Evolutionary conservation across 129 eudicot genomes (phyloP).

Genomic region (Sambucus nigra): DNA sequence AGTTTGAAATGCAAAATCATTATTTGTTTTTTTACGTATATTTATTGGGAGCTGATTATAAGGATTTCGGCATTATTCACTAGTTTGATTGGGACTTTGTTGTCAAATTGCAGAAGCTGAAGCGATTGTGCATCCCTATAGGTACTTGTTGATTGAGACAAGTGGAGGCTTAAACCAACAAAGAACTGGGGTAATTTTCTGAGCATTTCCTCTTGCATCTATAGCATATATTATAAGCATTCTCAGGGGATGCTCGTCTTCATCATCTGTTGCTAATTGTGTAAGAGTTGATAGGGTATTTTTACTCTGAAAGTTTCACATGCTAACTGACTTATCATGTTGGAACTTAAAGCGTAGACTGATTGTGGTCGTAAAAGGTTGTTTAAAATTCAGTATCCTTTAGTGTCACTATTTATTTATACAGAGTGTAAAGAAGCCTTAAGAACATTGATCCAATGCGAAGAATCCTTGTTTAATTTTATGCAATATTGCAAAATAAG

Average conservation of each 20-base stretch:
- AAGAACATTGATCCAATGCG: too few relatives aligned
- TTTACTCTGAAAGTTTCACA: background rate
- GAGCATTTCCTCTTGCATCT: background rate
- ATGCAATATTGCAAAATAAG: too few relatives aligned
- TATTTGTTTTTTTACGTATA: background rate
- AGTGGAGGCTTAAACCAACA: slow-evolving; percentile 98
- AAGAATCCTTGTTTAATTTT: too few relatives aligned
- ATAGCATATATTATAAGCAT: background rate
- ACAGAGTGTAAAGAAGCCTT: too few relatives aligned
- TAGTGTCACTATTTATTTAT: too few relatives aligned
- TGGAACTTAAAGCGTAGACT: too few relatives aligned
- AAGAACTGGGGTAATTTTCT: slow-evolving; percentile 71
- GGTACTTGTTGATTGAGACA: slow-evolving; percentile 70
- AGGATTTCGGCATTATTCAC: background rate
- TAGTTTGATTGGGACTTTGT: slow-evolving; percentile 10
- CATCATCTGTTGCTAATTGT: background rate
- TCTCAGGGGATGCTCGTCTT: background rate
- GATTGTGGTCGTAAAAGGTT: too few relatives aligned
- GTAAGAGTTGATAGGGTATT: background rate
- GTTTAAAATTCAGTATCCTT: too few relatives aligned
- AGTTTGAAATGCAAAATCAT: background rate
- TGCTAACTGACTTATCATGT: too few relatives aligned
- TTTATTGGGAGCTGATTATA: too few relatives aligned
- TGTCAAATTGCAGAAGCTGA: slow-evolving; percentile 45
- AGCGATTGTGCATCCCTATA: slow-evolving; percentile 46